Base-by-base conservation (phyloP, 2,329 filamentous ascomycete species). In the Sphaerostilbella broomeana region DNA sequence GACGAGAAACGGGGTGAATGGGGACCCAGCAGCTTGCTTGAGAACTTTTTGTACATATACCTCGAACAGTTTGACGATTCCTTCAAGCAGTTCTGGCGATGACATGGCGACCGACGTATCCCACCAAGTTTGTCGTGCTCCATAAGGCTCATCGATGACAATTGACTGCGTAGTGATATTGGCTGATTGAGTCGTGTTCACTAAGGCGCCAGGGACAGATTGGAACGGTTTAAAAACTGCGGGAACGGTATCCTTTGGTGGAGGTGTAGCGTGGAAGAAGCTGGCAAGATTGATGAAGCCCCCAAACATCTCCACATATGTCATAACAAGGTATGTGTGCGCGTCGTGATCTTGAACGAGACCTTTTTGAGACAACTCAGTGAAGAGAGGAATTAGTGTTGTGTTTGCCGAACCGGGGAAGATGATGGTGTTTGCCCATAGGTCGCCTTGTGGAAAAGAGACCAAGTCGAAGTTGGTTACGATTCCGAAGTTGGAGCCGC, bases 401-500 rank as follows among this genome's bases (percentile, higher is more conserved):
- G 16, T 4, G 7, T 35, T 51, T 3, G 35, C 30, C 3, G 40
- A 32, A 9, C 44, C 40, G 6, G 48, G 37, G 10, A 45, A 54
- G 9, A 51, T 38, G 2, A 50, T 7, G 3, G 42, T 49, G 16
- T 41, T 38, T n/a, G 47, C 36, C 60, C 60, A 63, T 4, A 62
- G 8, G 11, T 51, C 48, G 4, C 52, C 48, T 37, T 58, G 54
- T 2, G 36, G 37, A 10, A 59, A 61, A 0, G 53, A 51, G 4
- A 40, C 43, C n/a, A 57, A 38, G 37, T 57, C 49, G 43, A 56
- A 54, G 10, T 50, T 37, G 6, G 58, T 61, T 3, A 55, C 46
- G 35, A 59, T 49, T 29, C 64, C 68, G 32, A 69, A 67, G 46
- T 69, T 72, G 37, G 59, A 61, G 3, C 59, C 57, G n/a, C 51